Evolutionary conservation across 352 stramenopile genomes (phyloP), one percentile per base, ranked within the genome.

Genomic region (Globisporangium recalcitrans): DNA sequence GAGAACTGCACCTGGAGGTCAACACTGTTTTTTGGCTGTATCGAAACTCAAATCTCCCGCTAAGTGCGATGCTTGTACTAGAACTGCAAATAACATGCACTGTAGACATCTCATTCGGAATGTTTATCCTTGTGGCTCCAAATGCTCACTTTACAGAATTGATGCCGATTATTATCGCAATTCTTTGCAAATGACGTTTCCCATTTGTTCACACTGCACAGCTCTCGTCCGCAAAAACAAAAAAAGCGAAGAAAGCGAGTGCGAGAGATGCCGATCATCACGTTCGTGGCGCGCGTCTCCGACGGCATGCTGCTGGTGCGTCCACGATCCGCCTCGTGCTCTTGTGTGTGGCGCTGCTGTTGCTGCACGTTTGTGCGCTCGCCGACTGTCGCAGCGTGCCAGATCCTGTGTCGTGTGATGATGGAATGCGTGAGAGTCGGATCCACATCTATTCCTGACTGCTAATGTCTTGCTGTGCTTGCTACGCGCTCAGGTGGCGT

Each of bases 291-390:
- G 65, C 88, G 93, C 61, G 84, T 98, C 34, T 97, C 87, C 46
- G 93, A 98, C 70, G 93, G 93, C 54, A 95, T 98, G 77, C 75
- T 98, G 52, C 83, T 98, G 67, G 86, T 95, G 55, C 60, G 80
- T 67, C 4, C 11, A 5, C 14, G 21, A 11, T 29, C 0, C n/a
- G n/a, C 7, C 14, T 14, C 21, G 13, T 22, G 13, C 31, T 19
- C 47, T 21, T 34, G 9, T 13, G 8, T 54, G 24, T 26, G 4
- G n/a, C n/a, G n/a, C n/a, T n/a, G n/a, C n/a, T n/a, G n/a, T n/a
- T n/a, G n/a, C n/a, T n/a, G n/a, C n/a, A n/a, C n/a, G n/a, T n/a
- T n/a, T n/a, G n/a, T n/a, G n/a, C n/a, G n/a, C n/a, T n/a, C n/a
- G n/a, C n/a, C n/a, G n/a, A n/a, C n/a, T n/a, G n/a, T n/a, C n/a